Percentiles rank a stretch among this genome's conserved stretches.
Evolutionary conservation across 345 rosid genomes (phyloP).

Genomic region (Dipteronia dyeriana): DNA sequence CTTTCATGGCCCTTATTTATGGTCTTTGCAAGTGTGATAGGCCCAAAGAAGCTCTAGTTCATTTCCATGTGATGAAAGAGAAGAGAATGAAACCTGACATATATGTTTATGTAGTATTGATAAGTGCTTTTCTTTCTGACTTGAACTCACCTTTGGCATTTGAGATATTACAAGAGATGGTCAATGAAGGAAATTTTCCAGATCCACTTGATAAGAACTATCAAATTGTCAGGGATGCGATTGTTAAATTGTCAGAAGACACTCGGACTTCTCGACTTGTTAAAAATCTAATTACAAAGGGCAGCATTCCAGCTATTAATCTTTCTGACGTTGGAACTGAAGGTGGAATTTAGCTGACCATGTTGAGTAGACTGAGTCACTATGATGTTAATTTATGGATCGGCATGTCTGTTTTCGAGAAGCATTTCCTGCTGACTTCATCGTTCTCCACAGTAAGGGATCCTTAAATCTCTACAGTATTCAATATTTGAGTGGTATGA

Average conservation of each 20-base stretch:
- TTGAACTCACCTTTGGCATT: constrained; percentile 46
- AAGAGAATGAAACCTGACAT: constrained; percentile 67
- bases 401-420: not conserved
- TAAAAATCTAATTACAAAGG: constrained; percentile 44
- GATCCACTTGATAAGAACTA: constrained; percentile 48
- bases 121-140: constrained; percentile 50
- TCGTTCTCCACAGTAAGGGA: not conserved
- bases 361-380: constrained; percentile 5
- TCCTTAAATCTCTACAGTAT: not conserved
- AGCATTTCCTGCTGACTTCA: not conserved
- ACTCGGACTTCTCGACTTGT: constrained; percentile 49
- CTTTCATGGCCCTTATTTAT: constrained; percentile 67
- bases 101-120: constrained; percentile 52
- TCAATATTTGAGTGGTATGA: not conserved
- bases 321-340: constrained; percentile 27
- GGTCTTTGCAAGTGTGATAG: constrained; percentile 83
- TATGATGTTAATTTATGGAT: not conserved
- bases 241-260: constrained; percentile 54
- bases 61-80: constrained; percentile 64
- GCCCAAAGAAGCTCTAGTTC: constrained; percentile 54
- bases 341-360: constrained; percentile 15
- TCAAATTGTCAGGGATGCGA: constrained; percentile 43
- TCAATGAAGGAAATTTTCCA: constrained; percentile 52
- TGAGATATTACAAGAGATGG: constrained; percentile 64
- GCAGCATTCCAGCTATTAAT: constrained; percentile 37